Conservation (phyloP, 2,329 filamentous ascomycete species). For the Ceratocystis lukuohia region DNA sequence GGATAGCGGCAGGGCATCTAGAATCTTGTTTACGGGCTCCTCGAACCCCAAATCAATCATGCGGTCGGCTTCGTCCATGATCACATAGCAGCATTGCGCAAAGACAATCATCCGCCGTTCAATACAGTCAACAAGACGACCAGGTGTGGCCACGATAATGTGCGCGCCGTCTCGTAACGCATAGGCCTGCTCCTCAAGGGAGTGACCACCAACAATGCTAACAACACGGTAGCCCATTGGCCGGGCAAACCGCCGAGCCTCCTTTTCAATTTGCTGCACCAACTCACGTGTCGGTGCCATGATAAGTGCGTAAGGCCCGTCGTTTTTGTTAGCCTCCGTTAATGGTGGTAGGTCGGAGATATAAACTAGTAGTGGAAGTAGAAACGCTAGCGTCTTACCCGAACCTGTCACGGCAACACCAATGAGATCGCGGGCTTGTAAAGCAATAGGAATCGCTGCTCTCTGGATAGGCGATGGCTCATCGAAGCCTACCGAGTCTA, state of each 20-base stretch:
- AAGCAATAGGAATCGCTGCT: slow-evolving; percentile 86
- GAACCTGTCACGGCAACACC: slow-evolving; percentile 97
- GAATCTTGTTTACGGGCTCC: slow-evolving; percentile 92
- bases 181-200: slow-evolving; percentile 84
- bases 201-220: slow-evolving; percentile 95
- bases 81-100: slow-evolving; percentile 93
- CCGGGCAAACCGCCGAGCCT: slow-evolving; percentile 81
- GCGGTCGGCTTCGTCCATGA: slow-evolving; percentile 98
- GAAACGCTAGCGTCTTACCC: slow-evolving; percentile 92
- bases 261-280: slow-evolving; percentile 91
- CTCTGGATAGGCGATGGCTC: slow-evolving; percentile 87
- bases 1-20: slow-evolving; percentile 78
- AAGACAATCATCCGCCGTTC: slow-evolving; percentile 84
- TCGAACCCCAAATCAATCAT: slow-evolving; percentile 99
- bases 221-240: slow-evolving; percentile 90
- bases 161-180: slow-evolving; percentile 84
- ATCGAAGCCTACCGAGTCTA: slow-evolving; percentile 74
- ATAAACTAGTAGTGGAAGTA: slow-evolving; percentile 84
- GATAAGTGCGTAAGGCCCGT: slow-evolving; percentile 94
- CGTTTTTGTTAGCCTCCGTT: slow-evolving; percentile 74
- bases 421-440: slow-evolving; percentile 89
- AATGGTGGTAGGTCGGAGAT: slow-evolving; percentile 81
- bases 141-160: slow-evolving; percentile 96
- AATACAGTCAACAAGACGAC: slow-evolving; percentile 92
- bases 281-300: slow-evolving; percentile 92